Evolutionary conservation across 2,329 filamentous ascomycete genomes (phyloP), one percentile per base, ranked within the genome.

Genomic region (Purpureocillium lavendulum): DNA sequence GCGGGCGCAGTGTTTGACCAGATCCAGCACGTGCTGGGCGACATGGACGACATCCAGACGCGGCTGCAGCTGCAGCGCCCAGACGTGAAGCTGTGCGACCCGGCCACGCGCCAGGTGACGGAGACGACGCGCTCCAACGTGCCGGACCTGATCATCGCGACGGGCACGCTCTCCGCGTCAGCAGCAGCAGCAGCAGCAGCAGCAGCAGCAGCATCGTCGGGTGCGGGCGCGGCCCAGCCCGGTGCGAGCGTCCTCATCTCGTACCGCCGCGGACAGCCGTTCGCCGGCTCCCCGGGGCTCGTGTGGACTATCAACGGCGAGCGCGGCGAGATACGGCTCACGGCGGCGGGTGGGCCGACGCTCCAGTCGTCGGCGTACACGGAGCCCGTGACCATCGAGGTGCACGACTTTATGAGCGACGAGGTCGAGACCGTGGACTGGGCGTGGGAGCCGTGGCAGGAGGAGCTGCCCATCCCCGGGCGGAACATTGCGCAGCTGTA

Each of bases 401-500:
- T 81, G 0, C 66, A 77, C 37, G 66, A 77, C 18, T 66, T 67
- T 24, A 65, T 59, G 18, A 68, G 58, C 0, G 65, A 67, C 24
- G 46, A 63, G 14, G 58, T 73, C 1, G 62, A 70, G 11, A 46
- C 59, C 3, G 52, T 75, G 0, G 47, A 60, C 1, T 68, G 66
- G 58, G 53, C 60, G 7, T 76, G 67, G 60, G 54, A 60, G 12
- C 64, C 65, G 3, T 71, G 66, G 56, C 69, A 70, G 49, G 58
- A 65, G 10, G 61, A 66, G 10, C 43, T 76, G 14, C 65, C 70
- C 0, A 29, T 64, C 1, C 48, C 58, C 3, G 65, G 63, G 1
- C 62, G 70, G 38, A 71, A 67, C 45, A 69, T 81, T 21, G 77
- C 66, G 0, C 64, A 63, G 15, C 48, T 78, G 1, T 82, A 80